Conservation (phyloP, 768 basidiomycete genomes). For the Cystobasidiopsis lactophilus region DNA sequence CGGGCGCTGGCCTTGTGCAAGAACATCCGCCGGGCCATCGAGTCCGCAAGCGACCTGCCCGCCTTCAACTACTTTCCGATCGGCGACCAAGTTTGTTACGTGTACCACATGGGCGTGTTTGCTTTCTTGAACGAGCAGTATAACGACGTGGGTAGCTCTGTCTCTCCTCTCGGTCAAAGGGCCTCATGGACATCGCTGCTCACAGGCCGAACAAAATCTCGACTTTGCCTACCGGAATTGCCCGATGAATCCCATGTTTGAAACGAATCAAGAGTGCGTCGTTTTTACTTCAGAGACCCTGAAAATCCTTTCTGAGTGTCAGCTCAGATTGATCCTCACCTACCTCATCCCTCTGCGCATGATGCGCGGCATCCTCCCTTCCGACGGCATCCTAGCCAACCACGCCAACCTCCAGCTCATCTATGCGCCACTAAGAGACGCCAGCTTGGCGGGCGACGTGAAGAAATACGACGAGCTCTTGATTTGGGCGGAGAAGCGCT, state of each 20-base stretch:
- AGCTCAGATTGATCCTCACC: slow-evolving; percentile 56
- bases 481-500: slow-evolving; percentile 39
- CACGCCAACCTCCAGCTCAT: slow-evolving; percentile 52
- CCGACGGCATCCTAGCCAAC: slow-evolving; percentile 41
- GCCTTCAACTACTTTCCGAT: slow-evolving; percentile 45
- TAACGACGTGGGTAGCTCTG: slow-evolving; percentile 35
- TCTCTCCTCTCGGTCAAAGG: not conserved
- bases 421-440: slow-evolving; percentile 56
- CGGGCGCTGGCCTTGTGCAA: slow-evolving; percentile 76
- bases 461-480: slow-evolving; percentile 59
- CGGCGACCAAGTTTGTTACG: slow-evolving; percentile 54
- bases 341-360: slow-evolving; percentile 79
- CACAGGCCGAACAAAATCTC: slow-evolving; percentile 65
- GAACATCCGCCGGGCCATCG: slow-evolving; percentile 71
- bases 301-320: not conserved
- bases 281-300: not conserved
- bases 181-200: not conserved
- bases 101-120: slow-evolving; percentile 86
- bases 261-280: slow-evolving; percentile 60
- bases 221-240: slow-evolving; percentile 71
- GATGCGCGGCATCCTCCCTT: slow-evolving; percentile 66
- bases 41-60: slow-evolving; percentile 67
- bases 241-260: slow-evolving; percentile 33
- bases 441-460: slow-evolving; percentile 57
- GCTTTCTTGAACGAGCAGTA: slow-evolving; percentile 85